phyloP scores from a whole-genome alignment of 495 filamentous ascomycete species.

The Filosporella fistucella region DNA sequence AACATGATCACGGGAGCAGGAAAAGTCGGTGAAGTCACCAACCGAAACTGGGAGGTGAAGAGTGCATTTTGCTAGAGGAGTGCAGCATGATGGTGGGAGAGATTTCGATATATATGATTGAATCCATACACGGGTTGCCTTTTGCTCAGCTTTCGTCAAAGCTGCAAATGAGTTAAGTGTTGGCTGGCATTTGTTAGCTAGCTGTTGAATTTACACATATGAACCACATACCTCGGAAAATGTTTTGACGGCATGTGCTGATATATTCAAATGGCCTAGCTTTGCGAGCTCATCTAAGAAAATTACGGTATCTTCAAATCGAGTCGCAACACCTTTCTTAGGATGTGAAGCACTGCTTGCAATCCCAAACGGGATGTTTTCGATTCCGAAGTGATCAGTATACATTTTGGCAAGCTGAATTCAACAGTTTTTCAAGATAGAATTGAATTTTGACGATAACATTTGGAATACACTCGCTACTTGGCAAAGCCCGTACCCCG shows the following conservation, averaged over 20 bases:
- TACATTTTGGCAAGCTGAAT: no score
- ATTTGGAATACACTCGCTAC: no score
- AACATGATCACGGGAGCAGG: constrained; percentile 80
- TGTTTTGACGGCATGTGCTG: background rate
- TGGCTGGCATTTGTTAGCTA: constrained; percentile 30
- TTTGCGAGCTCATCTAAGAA: constrained; percentile 61
- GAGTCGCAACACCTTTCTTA: constrained; percentile 59
- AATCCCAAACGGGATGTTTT: constrained; percentile 94
- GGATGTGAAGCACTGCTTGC: constrained; percentile 47
- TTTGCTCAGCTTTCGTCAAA: constrained; percentile 66
- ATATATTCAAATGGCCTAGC: constrained; percentile 51
- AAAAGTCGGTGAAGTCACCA: constrained; percentile 95
- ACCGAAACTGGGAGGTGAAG: constrained; percentile 81
- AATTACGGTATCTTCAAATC: constrained; percentile 63
- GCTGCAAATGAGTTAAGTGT: constrained; percentile 79
- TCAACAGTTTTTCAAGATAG: no score
- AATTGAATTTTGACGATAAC: no score
- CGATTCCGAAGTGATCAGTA: constrained; percentile 65
- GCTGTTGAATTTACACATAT: constrained; percentile 49
- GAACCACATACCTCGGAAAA: constrained; percentile 1
- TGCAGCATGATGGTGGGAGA: constrained; percentile 49
- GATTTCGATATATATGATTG: constrained; percentile 46
- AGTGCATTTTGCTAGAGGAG: constrained; percentile 42
- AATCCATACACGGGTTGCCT: constrained; percentile 66
- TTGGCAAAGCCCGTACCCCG: no score